A percentile compares a stretch with the other conserved stretches of the same genome.
Evolutionary conservation across 306 rosid species (phyloP).

Genomic region (Medicago lupulina): DNA sequence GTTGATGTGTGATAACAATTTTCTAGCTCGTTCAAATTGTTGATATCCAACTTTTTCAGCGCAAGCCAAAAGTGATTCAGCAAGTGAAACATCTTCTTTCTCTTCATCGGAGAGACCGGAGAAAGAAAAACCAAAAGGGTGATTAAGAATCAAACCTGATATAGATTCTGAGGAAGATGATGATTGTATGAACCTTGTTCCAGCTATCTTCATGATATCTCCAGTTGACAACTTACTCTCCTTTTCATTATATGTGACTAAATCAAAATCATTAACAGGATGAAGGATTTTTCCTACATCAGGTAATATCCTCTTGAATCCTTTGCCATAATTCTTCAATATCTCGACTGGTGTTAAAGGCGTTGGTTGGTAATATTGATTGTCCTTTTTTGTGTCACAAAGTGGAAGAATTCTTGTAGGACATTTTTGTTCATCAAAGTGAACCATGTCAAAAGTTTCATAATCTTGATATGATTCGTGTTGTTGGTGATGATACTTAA

Average conservation of each 20-base stretch:
- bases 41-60: conserved; percentile 69
- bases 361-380: not conserved
- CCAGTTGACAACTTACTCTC: conserved; percentile 56
- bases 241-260: not conserved
- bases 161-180: conserved; percentile 47
- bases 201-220: conserved; percentile 67
- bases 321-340: conserved; percentile 54
- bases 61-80: conserved; percentile 61
- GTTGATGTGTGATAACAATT: conserved; percentile 51
- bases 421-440: conserved; percentile 34
- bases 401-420: conserved; percentile 36
- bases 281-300: conserved; percentile 45
- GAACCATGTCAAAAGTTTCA: conserved; percentile 47
- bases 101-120: conserved; percentile 57
- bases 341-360: conserved; percentile 59
- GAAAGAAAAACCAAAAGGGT: conserved; percentile 56
- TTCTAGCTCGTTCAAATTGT: conserved; percentile 57
- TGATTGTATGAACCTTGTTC: conserved; percentile 66
- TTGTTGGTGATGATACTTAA: conserved; percentile 16
- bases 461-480: conserved; percentile 28
- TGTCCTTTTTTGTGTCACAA: conserved; percentile 35
- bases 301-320: conserved; percentile 46
- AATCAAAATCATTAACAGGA: conserved; percentile 22
- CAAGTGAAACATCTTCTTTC: conserved; percentile 58
- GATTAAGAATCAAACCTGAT: conserved; percentile 35